Percentiles rank a stretch among this genome's conserved stretches.
phyloP scores from a whole-genome alignment of 441 rosid genomes.

The Bocquillonia castaneifolia region DNA sequence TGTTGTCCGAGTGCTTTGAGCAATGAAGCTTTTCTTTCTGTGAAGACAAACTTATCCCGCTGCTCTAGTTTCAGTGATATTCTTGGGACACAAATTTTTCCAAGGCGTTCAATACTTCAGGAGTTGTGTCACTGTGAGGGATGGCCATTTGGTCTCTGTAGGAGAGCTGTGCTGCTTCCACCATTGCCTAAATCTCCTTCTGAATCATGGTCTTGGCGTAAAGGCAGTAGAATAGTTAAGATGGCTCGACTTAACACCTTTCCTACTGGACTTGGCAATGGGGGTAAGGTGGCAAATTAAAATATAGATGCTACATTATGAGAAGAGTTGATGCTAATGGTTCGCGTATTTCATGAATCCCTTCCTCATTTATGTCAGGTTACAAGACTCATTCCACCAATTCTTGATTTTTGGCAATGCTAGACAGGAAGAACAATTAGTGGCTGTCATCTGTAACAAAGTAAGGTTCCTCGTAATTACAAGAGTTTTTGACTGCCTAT shows the following conservation, averaged over 20 bases:
- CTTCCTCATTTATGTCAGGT: background rate
- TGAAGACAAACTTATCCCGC: slow-evolving; percentile 49
- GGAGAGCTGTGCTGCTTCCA: slow-evolving; percentile 68
- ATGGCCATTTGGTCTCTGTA: slow-evolving; percentile 86
- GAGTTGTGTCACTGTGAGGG: slow-evolving; percentile 77
- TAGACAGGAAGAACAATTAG: background rate
- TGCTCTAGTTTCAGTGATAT: slow-evolving; percentile 51
- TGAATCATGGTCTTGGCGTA: slow-evolving; percentile 87
- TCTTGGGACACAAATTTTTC: slow-evolving; percentile 32
- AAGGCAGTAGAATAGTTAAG: slow-evolving; percentile 37
- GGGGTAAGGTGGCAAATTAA: slow-evolving; percentile 2
- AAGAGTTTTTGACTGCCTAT: background rate
- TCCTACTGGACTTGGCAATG: slow-evolving; percentile 5
- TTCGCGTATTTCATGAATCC: background rate
- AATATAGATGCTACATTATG: background rate
- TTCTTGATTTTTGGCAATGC: background rate
- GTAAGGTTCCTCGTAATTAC: background rate
- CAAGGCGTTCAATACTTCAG: slow-evolving; percentile 47
- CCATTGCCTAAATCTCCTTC: slow-evolving; percentile 86
- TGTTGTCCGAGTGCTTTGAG: slow-evolving; percentile 51
- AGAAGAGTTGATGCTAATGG: background rate
- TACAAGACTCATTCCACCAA: background rate
- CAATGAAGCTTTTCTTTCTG: slow-evolving; percentile 52
- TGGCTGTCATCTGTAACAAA: background rate
- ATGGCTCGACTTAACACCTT: slow-evolving; percentile 23